Percentiles rank a stretch among this genome's conserved stretches.
phyloP scores from a whole-genome alignment of 2,329 filamentous ascomycete genomes.

The Neoascochyta sp. region DNA sequence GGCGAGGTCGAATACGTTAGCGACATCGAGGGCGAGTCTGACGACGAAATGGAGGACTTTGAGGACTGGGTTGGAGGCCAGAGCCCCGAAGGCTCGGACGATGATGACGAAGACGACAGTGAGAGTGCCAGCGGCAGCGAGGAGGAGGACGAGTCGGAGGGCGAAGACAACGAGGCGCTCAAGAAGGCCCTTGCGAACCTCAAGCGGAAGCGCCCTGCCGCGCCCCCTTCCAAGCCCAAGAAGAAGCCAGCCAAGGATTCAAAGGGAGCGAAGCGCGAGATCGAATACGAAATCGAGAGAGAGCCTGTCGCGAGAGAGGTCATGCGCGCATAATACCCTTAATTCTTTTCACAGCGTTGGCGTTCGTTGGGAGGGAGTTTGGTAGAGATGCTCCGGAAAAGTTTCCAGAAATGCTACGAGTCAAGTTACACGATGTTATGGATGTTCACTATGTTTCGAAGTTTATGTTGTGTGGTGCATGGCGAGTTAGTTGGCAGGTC shows the following conservation, averaged over 20 bases:
- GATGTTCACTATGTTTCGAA: no score
- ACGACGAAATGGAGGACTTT: constrained; percentile 67
- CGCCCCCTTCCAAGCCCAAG: constrained; percentile 52
- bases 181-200: constrained; percentile 53
- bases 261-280: constrained; percentile 63
- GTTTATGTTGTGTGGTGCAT: no score
- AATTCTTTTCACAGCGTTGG: constrained; percentile 11
- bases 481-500: no score
- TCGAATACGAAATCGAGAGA: constrained; percentile 73
- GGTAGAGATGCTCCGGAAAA: constrained; percentile 10
- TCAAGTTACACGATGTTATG: no score
- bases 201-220: constrained; percentile 55
- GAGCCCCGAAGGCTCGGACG: constrained; percentile 52
- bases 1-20: constrained; percentile 89
- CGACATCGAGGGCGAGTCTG: constrained; percentile 71
- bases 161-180: constrained; percentile 52
- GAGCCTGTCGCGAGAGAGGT: constrained; percentile 46
- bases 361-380: constrained; percentile 13
- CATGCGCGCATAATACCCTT: constrained; percentile 29
- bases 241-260: constrained; percentile 51
- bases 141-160: constrained; percentile 55
- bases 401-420: no score
- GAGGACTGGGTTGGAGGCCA: constrained; percentile 89
- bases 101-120: constrained; percentile 58
- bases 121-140: constrained; percentile 48